Conservation (phyloP, 2,329 filamentous ascomycete genomes). For the Trichoderma sp. region DNA sequence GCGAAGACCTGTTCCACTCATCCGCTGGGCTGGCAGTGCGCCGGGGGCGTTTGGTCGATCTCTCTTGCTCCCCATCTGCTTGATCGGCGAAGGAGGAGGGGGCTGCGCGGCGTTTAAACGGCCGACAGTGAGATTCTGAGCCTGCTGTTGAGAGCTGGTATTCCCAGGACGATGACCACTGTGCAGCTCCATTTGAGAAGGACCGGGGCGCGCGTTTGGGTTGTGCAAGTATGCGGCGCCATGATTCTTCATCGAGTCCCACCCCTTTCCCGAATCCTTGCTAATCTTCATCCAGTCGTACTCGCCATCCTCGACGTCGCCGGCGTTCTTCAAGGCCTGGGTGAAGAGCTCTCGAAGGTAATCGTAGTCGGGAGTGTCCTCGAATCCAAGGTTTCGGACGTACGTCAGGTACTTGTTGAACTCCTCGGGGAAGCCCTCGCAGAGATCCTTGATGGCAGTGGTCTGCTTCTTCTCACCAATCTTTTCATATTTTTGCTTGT, state of each 20-base stretch:
- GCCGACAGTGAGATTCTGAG: slow-evolving; percentile 70
- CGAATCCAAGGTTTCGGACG: slow-evolving; percentile 95
- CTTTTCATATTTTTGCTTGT: slow-evolving; percentile 99
- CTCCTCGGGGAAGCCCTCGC: slow-evolving; percentile 93
- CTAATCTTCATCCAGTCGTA: slow-evolving; percentile 99
- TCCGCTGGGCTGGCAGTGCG: slow-evolving; percentile 73
- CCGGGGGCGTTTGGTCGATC: slow-evolving; percentile 76
- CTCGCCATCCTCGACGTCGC: slow-evolving; percentile 94
- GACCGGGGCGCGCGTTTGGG: slow-evolving; percentile 74
- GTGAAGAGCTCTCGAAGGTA: slow-evolving; percentile 96
- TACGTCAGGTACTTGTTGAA: slow-evolving; percentile 98
- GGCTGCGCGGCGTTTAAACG: slow-evolving; percentile 95
- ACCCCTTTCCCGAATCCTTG: slow-evolving; percentile 79
- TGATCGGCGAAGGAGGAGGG: slow-evolving; percentile 82
- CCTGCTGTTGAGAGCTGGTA: slow-evolving; percentile 63
- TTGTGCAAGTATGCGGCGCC: slow-evolving; percentile 65
- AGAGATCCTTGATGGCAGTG: slow-evolving; percentile 93
- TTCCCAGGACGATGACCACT: slow-evolving; percentile 68
- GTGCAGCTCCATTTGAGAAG: slow-evolving; percentile 83
- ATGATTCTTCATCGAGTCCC: slow-evolving; percentile 74
- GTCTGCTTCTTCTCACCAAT: slow-evolving; percentile 99
- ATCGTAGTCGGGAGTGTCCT: slow-evolving; percentile 98
- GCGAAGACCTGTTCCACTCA: slow-evolving; percentile 70
- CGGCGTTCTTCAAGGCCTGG: slow-evolving; percentile 89
- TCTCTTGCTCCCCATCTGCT: slow-evolving; percentile 74